Conservation (phyloP, 163 green algal species). For the Smithsoniella earleae region DNA sequence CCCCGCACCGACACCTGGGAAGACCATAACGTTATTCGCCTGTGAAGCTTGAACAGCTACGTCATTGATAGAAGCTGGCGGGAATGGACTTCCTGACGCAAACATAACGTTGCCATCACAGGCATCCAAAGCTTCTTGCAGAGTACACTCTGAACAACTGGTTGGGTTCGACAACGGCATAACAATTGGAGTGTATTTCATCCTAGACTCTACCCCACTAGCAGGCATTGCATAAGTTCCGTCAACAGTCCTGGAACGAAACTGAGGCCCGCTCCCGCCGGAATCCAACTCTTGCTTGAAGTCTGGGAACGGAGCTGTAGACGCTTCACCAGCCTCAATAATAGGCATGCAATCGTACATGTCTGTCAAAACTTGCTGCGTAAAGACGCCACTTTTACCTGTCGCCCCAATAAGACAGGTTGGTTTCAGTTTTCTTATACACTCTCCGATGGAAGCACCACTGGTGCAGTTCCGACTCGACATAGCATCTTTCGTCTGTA, state of each 20-base stretch:
- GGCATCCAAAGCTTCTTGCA: conserved; percentile 15
- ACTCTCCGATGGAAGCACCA: no score
- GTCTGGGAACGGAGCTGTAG: no score
- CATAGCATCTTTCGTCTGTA: neutral
- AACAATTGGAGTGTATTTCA: neutral
- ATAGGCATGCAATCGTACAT: neutral
- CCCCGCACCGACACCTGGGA: neutral
- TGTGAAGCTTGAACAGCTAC: neutral
- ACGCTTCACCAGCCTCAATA: neutral
- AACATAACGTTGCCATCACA: neutral
- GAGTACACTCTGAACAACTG: neutral
- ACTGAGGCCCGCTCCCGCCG: no score
- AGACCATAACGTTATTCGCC: conserved; percentile 16
- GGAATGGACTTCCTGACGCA: conserved; percentile 23
- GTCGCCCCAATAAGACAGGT: conserved; percentile 15
- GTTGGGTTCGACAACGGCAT: conserved; percentile 10
- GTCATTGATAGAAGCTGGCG: neutral
- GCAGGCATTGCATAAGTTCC: neutral
- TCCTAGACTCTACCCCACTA: neutral
- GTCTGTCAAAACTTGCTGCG: neutral
- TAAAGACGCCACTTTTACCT: conserved; percentile 1
- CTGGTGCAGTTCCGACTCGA: no score
- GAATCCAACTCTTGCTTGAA: no score
- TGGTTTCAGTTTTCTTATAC: neutral
- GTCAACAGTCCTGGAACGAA: no score